Evolutionary conservation across 2,329 filamentous ascomycete genomes (phyloP).

Genomic region (Alternaria ethzedia): DNA sequence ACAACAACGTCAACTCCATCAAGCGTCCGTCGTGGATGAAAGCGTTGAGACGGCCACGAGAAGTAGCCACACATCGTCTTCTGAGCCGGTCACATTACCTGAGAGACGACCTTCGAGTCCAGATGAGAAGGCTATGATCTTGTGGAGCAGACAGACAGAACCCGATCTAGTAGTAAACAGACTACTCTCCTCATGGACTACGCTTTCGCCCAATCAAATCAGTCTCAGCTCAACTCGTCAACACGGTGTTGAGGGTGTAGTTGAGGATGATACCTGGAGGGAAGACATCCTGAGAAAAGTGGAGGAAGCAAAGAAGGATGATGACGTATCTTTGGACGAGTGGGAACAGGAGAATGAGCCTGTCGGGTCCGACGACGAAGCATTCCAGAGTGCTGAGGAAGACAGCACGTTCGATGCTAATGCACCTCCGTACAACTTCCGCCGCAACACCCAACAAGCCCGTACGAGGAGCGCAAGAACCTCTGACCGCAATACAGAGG

Average conservation of each 20-base stretch:
- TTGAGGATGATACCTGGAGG: not conserved
- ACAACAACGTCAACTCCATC: not conserved
- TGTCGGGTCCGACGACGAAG: not conserved
- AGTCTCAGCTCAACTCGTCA: constrained; percentile 9
- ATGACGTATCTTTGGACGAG: not conserved
- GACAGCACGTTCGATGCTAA: not conserved
- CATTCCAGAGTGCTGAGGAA: not conserved
- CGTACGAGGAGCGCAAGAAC: not conserved
- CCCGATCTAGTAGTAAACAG: constrained; percentile 19
- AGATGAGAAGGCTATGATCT: constrained; percentile 1
- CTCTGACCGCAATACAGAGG: not conserved
- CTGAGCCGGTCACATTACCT: not conserved
- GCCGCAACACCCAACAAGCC: not conserved
- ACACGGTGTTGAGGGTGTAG: not conserved
- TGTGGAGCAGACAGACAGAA: constrained; percentile 15
- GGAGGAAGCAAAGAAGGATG: not conserved
- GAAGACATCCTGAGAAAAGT: not conserved
- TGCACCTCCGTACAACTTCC: not conserved
- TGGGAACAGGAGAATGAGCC: constrained; percentile 4
- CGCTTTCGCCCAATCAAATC: constrained; percentile 13
- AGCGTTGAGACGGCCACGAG: not conserved
- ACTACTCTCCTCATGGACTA: constrained; percentile 24
- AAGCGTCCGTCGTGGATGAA: constrained; percentile 4
- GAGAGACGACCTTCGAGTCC: not conserved
- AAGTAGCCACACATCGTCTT: not conserved